These are phyloP conservation scores for Fusarium globosum DNA, from an alignment of 2,329 filamentous ascomycete genomes.

Conservation along the genomic window DNA sequence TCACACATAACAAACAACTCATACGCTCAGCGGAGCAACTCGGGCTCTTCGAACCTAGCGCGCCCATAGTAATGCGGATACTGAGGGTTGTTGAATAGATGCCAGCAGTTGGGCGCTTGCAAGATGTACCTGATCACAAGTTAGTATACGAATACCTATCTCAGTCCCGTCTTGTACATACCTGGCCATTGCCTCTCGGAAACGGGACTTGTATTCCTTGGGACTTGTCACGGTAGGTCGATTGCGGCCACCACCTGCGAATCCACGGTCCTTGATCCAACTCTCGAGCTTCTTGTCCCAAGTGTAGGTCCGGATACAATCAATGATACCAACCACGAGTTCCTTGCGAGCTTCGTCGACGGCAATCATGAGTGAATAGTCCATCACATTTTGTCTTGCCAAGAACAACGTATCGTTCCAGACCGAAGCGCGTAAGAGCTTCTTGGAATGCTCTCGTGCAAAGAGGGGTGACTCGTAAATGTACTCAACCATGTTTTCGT, in stretches of 20 bases:
- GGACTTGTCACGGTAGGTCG: conserved; percentile 96
- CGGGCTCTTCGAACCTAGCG: conserved; percentile 55
- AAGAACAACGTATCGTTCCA: conserved; percentile 99
- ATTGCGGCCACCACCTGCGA: conserved; percentile 79
- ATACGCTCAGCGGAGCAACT: conserved; percentile 41
- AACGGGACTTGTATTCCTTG: conserved; percentile 96
- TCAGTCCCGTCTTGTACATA: conserved; percentile 58
- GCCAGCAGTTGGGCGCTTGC: conserved; percentile 81
- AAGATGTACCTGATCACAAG: conserved; percentile 69
- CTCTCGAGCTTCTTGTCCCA: conserved; percentile 99
- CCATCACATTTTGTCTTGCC: conserved; percentile 96
- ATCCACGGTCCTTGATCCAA: conserved; percentile 98
- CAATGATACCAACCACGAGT: conserved; percentile 96
- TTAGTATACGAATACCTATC: conserved; percentile 11
- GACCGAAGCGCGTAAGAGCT: conserved; percentile 87
- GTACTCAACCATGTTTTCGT: conserved; percentile 99
- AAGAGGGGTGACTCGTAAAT: conserved; percentile 98
- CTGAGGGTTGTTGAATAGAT: conserved; percentile 67
- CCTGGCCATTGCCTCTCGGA: conserved; percentile 95
- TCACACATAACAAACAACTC: neutral
- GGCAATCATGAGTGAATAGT: conserved; percentile 98
- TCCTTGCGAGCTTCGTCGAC: conserved; percentile 92
- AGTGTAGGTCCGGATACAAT: conserved; percentile 97
- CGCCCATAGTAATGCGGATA: conserved; percentile 52
- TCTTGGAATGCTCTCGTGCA: conserved; percentile 94